Evolutionary conservation across 192 early-diverging fungal species (phyloP).

Genomic region (Chytriomyces sp.): DNA sequence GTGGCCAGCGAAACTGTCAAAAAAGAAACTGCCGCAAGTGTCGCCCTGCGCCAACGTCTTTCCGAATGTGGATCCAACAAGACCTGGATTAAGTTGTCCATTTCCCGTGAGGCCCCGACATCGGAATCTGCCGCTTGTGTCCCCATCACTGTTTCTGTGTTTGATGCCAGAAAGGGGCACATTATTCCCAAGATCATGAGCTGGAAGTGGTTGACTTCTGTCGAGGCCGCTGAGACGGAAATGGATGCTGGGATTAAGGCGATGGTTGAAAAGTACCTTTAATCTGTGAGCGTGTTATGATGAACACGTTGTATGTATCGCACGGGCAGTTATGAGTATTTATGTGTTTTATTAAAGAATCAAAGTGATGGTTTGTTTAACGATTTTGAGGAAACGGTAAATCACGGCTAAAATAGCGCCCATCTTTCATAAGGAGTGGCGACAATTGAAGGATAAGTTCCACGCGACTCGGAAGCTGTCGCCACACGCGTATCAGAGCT

Average conservation of each 20-base stretch:
- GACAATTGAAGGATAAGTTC: too few species aligned
- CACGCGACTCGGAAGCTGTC: too few species aligned
- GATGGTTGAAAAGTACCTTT: constrained; percentile 30
- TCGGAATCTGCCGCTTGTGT: background rate
- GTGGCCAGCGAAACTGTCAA: background rate
- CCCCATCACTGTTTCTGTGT: constrained; percentile 24
- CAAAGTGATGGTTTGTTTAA: too few species aligned
- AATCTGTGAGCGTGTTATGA: too few species aligned
- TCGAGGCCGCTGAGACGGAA: background rate
- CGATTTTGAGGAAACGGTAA: too few species aligned
- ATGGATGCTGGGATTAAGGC: constrained; percentile 25
- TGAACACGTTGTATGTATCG: background rate
- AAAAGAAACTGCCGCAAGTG: background rate
- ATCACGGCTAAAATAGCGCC: too few species aligned
- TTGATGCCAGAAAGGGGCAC: constrained; percentile 24
- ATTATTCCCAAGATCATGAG: constrained; percentile 30
- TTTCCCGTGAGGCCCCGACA: constrained; percentile 8
- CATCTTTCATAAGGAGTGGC: too few species aligned
- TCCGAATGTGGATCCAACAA: background rate
- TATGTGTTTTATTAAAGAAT: too few species aligned
- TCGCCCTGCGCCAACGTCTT: background rate
- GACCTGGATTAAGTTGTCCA: constrained; percentile 21
- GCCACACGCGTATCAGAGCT: too few species aligned
- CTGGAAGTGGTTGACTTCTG: constrained; percentile 26
- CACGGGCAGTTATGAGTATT: too few species aligned